A percentile compares a stretch with the other conserved stretches of the same genome.
Evolutionary conservation across 495 filamentous ascomycete species (phyloP).

Genomic region (Penicillium canescens): DNA sequence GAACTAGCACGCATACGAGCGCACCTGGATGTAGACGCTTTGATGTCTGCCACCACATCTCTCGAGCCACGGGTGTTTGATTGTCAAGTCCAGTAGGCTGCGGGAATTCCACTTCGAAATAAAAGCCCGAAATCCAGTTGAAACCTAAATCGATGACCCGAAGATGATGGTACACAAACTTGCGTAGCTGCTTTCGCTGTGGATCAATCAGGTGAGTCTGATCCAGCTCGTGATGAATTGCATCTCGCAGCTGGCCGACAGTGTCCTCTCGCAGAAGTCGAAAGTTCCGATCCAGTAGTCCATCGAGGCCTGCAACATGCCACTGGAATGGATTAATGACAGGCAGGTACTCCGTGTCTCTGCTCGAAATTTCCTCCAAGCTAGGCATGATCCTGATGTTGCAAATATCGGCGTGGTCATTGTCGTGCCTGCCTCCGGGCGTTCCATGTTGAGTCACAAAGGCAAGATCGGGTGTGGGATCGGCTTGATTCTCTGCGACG

Average conservation of each 20-base stretch:
- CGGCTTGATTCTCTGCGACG: not conserved
- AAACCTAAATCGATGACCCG: constrained; percentile 37
- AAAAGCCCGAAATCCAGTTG: constrained; percentile 51
- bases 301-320: constrained; percentile 57
- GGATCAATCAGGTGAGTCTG: not conserved
- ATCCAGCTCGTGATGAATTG: constrained; percentile 18
- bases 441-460: constrained; percentile 6
- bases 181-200: constrained; percentile 19
- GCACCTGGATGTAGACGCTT: constrained; percentile 58
- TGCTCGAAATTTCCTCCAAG: constrained; percentile 55
- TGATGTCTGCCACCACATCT: constrained; percentile 61
- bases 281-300: constrained; percentile 71
- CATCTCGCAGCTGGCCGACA: constrained; percentile 39
- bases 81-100: constrained; percentile 48
- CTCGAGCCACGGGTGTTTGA: constrained; percentile 30
- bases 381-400: constrained; percentile 67
- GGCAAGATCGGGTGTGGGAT: not conserved
- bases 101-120: constrained; percentile 54
- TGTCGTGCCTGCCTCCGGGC: constrained; percentile 56
- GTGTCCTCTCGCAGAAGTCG: constrained; percentile 41
- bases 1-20: constrained; percentile 56
- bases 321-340: constrained; percentile 48
- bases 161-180: constrained; percentile 41
- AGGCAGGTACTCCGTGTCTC: constrained; percentile 60
- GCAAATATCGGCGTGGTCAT: constrained; percentile 61